Conservation (phyloP, 139 green algal genomes). For the Tetradesmus lagerheimii region DNA sequence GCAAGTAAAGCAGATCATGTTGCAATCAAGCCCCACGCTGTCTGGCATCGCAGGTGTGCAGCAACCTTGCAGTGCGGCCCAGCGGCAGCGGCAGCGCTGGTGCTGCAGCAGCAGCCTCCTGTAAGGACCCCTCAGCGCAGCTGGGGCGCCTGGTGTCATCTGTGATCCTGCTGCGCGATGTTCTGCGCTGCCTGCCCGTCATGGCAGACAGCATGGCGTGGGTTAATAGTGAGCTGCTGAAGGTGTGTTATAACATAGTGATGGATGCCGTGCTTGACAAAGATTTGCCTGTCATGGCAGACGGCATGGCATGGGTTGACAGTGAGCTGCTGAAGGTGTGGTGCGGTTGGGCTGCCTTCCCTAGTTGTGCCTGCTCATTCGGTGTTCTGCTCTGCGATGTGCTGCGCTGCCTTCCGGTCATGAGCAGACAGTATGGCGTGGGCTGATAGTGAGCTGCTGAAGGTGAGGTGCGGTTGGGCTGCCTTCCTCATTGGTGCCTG, state of each 20-base stretch:
- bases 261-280: no score
- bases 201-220: conserved; percentile 55
- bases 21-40: no score
- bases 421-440: no score
- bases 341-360: no score
- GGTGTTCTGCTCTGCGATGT: conserved; percentile 67
- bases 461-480: no score
- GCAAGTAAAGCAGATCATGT: no score
- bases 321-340: conserved; percentile 60
- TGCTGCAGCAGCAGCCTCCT: neutral
- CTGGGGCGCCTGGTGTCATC: conserved; percentile 56
- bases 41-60: conserved; percentile 35
- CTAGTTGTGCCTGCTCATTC: neutral
- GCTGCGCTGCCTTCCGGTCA: conserved; percentile 57
- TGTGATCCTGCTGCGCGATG: conserved; percentile 69
- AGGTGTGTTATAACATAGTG: no score
- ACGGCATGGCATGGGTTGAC: conserved; percentile 50
- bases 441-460: no score
- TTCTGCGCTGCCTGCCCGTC: conserved; percentile 57
- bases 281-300: conserved; percentile 60
- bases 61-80: conserved; percentile 39
- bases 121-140: conserved; percentile 18
- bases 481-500: no score
- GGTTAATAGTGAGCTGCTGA: conserved; percentile 56
- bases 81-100: neutral